Percentiles rank a stretch among this genome's conserved stretches.
These are phyloP conservation scores for Stygiomarasmius scandens DNA, from an alignment of 1,284 basidiomycete genomes.

Conservation along the genomic window DNA sequence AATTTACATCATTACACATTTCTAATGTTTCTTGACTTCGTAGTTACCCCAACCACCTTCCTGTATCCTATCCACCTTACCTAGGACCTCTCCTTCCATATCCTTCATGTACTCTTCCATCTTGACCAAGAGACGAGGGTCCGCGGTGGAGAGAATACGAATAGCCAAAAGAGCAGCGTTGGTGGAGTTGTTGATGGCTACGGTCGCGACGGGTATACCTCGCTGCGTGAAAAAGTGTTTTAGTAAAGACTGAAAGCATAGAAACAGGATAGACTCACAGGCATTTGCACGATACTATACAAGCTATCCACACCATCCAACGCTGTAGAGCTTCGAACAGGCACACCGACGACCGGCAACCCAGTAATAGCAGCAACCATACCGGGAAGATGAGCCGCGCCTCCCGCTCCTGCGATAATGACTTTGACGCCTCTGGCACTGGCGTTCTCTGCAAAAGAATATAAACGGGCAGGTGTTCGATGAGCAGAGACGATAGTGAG, in stretches of 20 bases:
- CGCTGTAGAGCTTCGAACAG: constrained; percentile 70
- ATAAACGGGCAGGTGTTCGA: constrained; percentile 88
- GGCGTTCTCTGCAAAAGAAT: constrained; percentile 83
- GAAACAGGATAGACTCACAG: constrained; percentile 55
- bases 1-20: too few species aligned
- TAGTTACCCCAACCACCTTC: constrained; percentile 90
- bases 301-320: constrained; percentile 96
- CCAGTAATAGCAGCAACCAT: constrained; percentile 97
- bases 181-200: constrained; percentile 95
- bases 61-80: constrained; percentile 80
- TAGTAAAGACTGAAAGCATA: constrained; percentile 10
- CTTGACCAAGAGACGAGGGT: constrained; percentile 64
- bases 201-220: constrained; percentile 95
- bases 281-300: constrained; percentile 99
- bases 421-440: constrained; percentile 73
- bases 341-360: constrained; percentile 94
- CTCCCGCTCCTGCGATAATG: constrained; percentile 95
- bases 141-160: constrained; percentile 81
- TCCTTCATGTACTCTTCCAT: constrained; percentile 80
- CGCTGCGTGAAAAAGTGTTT: constrained; percentile 51
- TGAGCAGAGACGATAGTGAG: constrained; percentile 96
- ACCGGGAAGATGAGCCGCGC: constrained; percentile 95
- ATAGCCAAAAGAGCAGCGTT: constrained; percentile 94
- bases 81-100: constrained; percentile 83
- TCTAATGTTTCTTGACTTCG: constrained; percentile 29